Conservation (phyloP, 2,329 filamentous ascomycete species). For the Fusarium virguliforme region DNA sequence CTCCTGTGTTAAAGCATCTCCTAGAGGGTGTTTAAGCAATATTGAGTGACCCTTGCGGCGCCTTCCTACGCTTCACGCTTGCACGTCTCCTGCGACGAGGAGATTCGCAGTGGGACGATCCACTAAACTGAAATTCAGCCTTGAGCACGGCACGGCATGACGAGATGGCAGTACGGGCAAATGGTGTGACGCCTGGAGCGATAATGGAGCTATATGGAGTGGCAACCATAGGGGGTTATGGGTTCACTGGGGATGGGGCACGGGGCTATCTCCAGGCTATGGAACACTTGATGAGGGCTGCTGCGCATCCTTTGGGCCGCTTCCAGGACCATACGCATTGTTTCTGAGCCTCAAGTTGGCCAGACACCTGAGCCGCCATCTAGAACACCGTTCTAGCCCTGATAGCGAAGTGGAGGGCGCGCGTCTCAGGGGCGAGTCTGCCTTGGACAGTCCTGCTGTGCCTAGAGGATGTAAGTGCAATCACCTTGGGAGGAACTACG, state of each 20-base stretch:
- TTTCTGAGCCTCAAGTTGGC: not conserved
- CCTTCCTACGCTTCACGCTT: not conserved
- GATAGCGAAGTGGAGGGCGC: not conserved
- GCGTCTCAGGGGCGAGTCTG: not conserved
- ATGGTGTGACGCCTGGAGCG: constrained; percentile 1
- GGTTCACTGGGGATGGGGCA: constrained; percentile 14
- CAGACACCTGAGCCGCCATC: not conserved
- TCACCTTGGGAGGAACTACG: not conserved
- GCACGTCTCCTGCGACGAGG: not conserved
- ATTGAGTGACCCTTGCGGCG: not conserved
- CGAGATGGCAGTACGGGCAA: not conserved
- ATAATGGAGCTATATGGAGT: not conserved
- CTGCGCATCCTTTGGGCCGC: not conserved
- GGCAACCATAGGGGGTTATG: constrained; percentile 12
- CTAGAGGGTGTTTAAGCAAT: not conserved
- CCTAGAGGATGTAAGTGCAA: not conserved
- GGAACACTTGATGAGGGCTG: constrained; percentile 26
- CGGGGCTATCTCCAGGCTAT: constrained; percentile 15
- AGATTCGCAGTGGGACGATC: constrained; percentile 12
- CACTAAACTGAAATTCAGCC: constrained; percentile 2
- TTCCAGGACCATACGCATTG: not conserved
- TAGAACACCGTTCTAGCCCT: not conserved
- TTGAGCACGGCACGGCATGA: not conserved
- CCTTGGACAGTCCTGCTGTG: not conserved
- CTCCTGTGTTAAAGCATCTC: not conserved